These are phyloP conservation scores for Hibiscus syriacus DNA, from an alignment of 345 rosid genomes.

Conservation along the genomic window DNA sequence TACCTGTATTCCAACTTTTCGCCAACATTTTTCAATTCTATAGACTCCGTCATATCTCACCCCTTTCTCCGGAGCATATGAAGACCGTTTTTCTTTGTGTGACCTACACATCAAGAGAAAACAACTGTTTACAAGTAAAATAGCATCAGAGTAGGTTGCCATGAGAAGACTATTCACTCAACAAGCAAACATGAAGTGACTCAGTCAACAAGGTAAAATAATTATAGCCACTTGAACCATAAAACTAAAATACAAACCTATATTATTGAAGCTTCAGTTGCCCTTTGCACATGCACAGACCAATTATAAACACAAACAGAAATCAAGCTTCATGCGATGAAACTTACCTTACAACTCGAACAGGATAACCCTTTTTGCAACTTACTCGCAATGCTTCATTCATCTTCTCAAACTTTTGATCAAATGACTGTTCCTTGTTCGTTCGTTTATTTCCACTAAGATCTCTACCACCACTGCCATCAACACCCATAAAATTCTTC, in stretches of 20 bases:
- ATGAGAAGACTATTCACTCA: neutral
- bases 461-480: neutral
- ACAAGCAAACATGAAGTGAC: neutral
- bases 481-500: neutral
- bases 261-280: neutral
- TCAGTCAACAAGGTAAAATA: neutral
- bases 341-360: neutral
- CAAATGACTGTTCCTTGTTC: neutral
- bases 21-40: slow-evolving; percentile 66
- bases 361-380: neutral
- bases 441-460: neutral
- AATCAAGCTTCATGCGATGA: neutral
- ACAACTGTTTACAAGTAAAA: neutral
- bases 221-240: neutral
- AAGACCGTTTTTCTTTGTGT: slow-evolving; percentile 47
- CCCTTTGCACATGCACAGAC: neutral
- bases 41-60: slow-evolving; percentile 67
- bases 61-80: slow-evolving; percentile 59
- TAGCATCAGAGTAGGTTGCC: neutral
- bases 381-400: neutral
- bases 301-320: neutral
- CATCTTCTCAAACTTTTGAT: neutral
- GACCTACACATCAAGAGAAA: slow-evolving; percentile 30
- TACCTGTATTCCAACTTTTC: slow-evolving; percentile 52
- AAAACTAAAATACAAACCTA: neutral